These are phyloP conservation scores for Pseudogymnoascus sp. DNA, from an alignment of 2,329 filamentous ascomycete genomes.

Conservation along the genomic window DNA sequence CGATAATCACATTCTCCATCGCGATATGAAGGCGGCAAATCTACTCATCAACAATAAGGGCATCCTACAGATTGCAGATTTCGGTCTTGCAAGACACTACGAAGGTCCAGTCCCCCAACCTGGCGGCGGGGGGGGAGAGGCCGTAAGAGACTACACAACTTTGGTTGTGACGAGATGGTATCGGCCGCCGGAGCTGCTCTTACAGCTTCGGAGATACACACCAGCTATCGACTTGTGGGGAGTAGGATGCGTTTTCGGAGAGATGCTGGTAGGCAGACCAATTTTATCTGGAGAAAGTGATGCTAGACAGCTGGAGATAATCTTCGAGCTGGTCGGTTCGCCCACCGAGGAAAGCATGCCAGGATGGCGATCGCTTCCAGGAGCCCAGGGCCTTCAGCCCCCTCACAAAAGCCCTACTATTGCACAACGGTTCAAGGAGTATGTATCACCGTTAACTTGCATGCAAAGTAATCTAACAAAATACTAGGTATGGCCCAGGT, in stretches of 20 bases:
- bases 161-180: constrained; percentile 97
- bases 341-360: constrained; percentile 91
- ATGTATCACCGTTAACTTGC: background rate
- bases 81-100: constrained; percentile 88
- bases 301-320: constrained; percentile 79
- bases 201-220: constrained; percentile 87
- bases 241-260: constrained; percentile 96
- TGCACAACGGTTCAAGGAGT: constrained; percentile 55
- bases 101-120: constrained; percentile 72
- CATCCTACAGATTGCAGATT: constrained; percentile 93
- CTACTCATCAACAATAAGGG: constrained; percentile 91
- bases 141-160: constrained; percentile 86
- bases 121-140: constrained; percentile 74
- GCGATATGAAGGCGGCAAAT: constrained; percentile 99
- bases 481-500: constrained; percentile 50
- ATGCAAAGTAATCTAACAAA: constrained; percentile 43
- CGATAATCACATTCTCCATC: constrained; percentile 80
- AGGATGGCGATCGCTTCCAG: constrained; percentile 74
- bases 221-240: constrained; percentile 98
- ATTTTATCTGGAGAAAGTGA: constrained; percentile 89
- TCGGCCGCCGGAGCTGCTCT: constrained; percentile 80
- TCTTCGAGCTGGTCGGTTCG: constrained; percentile 85
- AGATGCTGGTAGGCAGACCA: constrained; percentile 91
- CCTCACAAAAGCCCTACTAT: constrained; percentile 56
- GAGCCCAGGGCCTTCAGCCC: constrained; percentile 66